These are phyloP conservation scores for Wakefieldia striispora DNA, from an alignment of 768 basidiomycete species.

Conservation along the genomic window DNA sequence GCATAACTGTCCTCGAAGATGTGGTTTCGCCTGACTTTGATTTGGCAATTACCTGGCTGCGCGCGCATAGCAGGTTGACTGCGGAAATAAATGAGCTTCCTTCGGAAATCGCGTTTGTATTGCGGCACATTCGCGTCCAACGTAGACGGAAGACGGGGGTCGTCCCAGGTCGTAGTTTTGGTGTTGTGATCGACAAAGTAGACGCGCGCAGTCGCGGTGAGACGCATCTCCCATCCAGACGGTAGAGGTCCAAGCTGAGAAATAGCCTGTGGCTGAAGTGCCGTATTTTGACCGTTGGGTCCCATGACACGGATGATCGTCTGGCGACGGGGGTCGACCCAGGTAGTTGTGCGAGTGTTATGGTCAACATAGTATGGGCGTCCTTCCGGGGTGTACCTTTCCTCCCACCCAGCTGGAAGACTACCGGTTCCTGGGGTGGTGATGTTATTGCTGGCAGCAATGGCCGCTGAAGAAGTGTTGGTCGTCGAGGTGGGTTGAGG, in stretches of 20 bases:
- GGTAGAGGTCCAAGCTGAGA: conserved; percentile 96
- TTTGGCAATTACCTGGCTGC: conserved; percentile 98
- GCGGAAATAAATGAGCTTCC: conserved; percentile 99
- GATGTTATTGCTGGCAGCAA: conserved; percentile 47
- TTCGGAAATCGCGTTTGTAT: conserved; percentile 99
- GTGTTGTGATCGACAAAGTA: conserved; percentile 99
- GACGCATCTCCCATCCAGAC: conserved; percentile 99
- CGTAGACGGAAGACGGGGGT: conserved; percentile 92
- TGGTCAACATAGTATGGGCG: conserved; percentile 99
- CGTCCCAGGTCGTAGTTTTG: conserved; percentile 99
- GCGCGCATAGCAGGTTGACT: conserved; percentile 98
- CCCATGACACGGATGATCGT: conserved; percentile 97
- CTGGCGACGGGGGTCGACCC: conserved; percentile 98
- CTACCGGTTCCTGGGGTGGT: conserved; percentile 82
- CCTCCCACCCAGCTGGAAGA: conserved; percentile 97
- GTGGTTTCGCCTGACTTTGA: conserved; percentile 96
- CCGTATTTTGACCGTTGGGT: conserved; percentile 82
- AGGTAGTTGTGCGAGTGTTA: conserved; percentile 99
- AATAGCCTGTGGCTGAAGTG: conserved; percentile 91
- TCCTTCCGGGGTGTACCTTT: conserved; percentile 97
- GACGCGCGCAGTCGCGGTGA: conserved; percentile 95
- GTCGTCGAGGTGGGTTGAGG: conserved; percentile 26
- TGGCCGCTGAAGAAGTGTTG: conserved; percentile 42
- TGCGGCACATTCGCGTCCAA: conserved; percentile 97
- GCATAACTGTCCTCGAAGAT: conserved; percentile 99